These are phyloP conservation scores for Trifolium repens DNA, from an alignment of 306 rosid species.

Conservation along the genomic window DNA sequence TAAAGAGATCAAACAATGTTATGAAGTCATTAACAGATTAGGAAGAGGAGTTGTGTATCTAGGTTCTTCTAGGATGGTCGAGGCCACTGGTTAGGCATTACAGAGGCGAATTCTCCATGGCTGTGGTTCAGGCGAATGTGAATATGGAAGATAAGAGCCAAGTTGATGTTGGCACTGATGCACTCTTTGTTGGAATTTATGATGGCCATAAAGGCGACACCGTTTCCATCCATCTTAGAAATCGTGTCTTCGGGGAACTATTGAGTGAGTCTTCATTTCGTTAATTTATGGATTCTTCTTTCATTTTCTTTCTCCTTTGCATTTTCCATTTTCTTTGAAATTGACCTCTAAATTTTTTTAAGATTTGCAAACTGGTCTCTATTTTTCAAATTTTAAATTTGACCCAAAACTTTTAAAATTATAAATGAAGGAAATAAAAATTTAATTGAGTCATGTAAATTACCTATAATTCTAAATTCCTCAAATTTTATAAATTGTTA, in stretches of 20 bases:
- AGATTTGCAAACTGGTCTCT: no score
- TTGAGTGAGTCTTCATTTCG: not conserved
- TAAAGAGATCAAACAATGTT: conserved; percentile 79
- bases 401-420: no score
- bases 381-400: no score
- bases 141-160: not conserved
- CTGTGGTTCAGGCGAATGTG: not conserved
- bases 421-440: no score
- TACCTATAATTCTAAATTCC: no score
- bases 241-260: not conserved
- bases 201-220: not conserved
- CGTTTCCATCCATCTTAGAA: not conserved
- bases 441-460: no score
- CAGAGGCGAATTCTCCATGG: not conserved
- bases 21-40: conserved; percentile 84
- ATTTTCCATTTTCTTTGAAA: no score
- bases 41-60: conserved; percentile 60
- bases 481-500: no score
- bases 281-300: no score
- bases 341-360: no score
- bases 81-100: not conserved
- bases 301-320: no score
- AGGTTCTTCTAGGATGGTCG: not conserved
- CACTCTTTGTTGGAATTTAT: not conserved
- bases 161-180: not conserved